Evolutionary conservation across 768 basidiomycete species (phyloP), one percentile per base, ranked within the genome.

Genomic region (Lyophyllum semitale): DNA sequence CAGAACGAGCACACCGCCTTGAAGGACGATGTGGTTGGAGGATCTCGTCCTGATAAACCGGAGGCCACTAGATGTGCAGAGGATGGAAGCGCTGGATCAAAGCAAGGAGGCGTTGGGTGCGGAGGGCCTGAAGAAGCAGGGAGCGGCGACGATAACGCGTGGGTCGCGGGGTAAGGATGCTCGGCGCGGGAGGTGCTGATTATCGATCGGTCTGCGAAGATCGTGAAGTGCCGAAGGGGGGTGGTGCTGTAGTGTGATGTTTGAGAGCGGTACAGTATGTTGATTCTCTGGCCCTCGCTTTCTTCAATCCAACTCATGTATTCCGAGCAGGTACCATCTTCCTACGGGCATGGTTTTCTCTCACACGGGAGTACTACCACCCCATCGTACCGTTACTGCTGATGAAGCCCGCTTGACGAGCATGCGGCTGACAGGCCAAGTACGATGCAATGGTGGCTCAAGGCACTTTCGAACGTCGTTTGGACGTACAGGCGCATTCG

Each of bases 211-310:
- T 91, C 94, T 40, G 84, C 88, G 52, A 93, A 91, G 78, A 98
- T 99, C 54, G 95, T 98, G 60, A 99, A 99, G 80, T 98, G 27
- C 75, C 87, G n/a, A 98, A 95, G 66, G 95, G 96, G 2, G 95
- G 97, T 54, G 97, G 97, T 8, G 85, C 91, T 98, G 91, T 80
- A 81, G 97, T 59, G 97, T 95, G 2, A 95, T 95, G 12, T 99
- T 98, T 71, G 97, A 88, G 87, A 94, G 94, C 62, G 95, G 95
- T n/a, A n/a, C n/a, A n/a, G n/a, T 95, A 69, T 54, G 90, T 81
- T 0, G 30, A 27, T 54, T 53, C 13, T 52, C 55, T 32, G 32
- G 18, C 8, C 52, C 53, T 13, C 46, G 18, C 22, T n/a, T 40
- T 37, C 7, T 49, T 18, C 23, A 25, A 35, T 25, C 12, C 25